Conservation (phyloP, 2,329 filamentous ascomycete genomes). For the Endocalyx cinctus region DNA sequence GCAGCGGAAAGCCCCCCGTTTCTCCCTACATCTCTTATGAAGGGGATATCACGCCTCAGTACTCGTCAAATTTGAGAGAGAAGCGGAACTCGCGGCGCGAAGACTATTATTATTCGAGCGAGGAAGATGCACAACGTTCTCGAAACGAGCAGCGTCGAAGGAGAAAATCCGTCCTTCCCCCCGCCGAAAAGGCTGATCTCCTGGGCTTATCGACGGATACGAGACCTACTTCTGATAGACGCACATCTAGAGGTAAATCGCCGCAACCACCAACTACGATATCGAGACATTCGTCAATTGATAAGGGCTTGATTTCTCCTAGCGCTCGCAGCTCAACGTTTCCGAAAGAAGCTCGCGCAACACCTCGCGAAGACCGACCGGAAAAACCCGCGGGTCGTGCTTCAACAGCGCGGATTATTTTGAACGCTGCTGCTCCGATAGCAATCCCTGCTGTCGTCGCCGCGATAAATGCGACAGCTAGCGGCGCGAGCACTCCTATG, state of each 20-base stretch:
- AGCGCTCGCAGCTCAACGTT: constrained; percentile 25
- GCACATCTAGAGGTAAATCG: constrained; percentile 18
- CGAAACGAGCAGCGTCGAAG: constrained; percentile 13
- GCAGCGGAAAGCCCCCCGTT: constrained; percentile 11
- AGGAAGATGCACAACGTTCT: constrained; percentile 20
- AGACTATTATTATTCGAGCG: constrained; percentile 25
- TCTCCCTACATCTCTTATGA: constrained; percentile 15
- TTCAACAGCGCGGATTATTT: constrained; percentile 18
- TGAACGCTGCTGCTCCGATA: constrained; percentile 10
- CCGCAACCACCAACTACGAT: constrained; percentile 19
- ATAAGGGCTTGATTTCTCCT: constrained; percentile 15
- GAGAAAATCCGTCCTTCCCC: constrained; percentile 16
- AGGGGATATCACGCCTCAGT: constrained; percentile 17
- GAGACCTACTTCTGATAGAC: constrained; percentile 12
- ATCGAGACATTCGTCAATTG: constrained; percentile 20
- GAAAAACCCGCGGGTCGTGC: constrained; percentile 18
- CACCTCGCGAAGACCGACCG: constrained; percentile 16
- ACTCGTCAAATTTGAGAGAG: constrained; percentile 15
- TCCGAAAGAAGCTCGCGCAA: constrained; percentile 19
- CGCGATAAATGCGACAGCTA: constrained; percentile 8
- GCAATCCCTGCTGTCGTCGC: constrained; percentile 14
- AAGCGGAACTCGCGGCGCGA: constrained; percentile 14
- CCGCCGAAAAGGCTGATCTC: constrained; percentile 15
- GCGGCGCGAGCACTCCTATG: constrained; percentile 6
- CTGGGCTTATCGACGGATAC: constrained; percentile 15